Base-by-base conservation (phyloP, 2,329 filamentous ascomycete species). In the Cryphonectria naterciae region DNA sequence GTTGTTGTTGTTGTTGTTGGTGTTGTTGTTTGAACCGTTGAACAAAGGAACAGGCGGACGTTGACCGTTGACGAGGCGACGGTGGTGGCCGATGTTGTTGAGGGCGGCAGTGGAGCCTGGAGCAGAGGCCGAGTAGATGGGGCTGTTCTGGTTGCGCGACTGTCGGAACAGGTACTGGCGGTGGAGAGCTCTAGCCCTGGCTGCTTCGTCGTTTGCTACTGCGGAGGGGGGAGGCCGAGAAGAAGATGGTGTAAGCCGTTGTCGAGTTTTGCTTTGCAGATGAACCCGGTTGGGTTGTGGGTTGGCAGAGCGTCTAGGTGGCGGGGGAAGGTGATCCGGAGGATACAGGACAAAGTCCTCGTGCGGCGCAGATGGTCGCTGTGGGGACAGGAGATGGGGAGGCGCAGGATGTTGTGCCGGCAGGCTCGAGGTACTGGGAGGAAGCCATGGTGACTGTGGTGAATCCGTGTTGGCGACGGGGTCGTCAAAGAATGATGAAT, bases 381-480 rank as follows among this genome's bases (percentile, higher is more conserved):
- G 60, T 41, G 60, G 60, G 35, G 28, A 19, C 32, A 62, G 60
- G 4, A 32, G 61, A 25, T 39, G 58, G 19, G 19, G 60, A 4
- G 25, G 60, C 1, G 17, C 32, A 6, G 35, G 60, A 22, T 63
- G 60, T 63, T 76, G 75, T 84, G 87, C 89, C 89, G 88, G 88
- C 87, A 85, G 86, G 86, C 84, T 87, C 81, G 85, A 78, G 79
- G 86, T 84, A 85, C 84, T 89, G 85, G 89, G 90, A 87, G 91
- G 88, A 90, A 87, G 91, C 92, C 92, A 95, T 95, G 87, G 78
- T 94, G 89, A 89, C 84, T 86, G 86, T 81, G 83, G 80, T 82
- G 89, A 88, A 93, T 92, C 92, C 92, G 92, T 94, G 87, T 87
- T 94, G 91, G 91, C 91, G 90, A 92, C 90, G 77, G 87, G 88